Evolutionary conservation across 73 alveolate species (phyloP).

Genomic region (Paramecium caudatum): DNA sequence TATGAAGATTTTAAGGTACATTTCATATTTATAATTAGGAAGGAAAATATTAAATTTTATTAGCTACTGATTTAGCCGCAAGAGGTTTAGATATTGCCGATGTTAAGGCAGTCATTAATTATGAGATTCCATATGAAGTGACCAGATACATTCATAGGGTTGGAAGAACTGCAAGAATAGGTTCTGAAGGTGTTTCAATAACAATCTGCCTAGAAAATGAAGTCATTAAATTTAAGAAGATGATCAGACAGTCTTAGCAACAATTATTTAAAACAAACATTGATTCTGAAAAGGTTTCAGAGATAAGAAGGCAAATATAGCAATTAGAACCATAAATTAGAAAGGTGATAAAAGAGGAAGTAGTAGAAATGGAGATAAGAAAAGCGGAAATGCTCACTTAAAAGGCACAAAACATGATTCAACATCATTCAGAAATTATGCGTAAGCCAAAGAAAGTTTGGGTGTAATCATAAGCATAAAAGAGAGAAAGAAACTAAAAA

Average conservation of each 20-base stretch:
- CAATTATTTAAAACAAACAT: conserved; percentile 56
- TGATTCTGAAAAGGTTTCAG: conserved; percentile 57
- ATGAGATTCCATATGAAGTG: conserved; percentile 96
- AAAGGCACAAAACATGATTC: conserved; percentile 76
- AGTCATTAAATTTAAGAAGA: conserved; percentile 85
- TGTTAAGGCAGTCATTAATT: conserved; percentile 96
- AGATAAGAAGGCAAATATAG: conserved; percentile 57
- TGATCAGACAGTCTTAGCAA: conserved; percentile 69
- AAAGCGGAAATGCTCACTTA: conserved; percentile 90
- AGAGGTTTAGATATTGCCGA: conserved; percentile 98
- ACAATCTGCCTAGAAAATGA: conserved; percentile 97
- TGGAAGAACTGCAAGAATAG: conserved; percentile 99
- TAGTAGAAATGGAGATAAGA: conserved; percentile 89
- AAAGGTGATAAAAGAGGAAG: conserved; percentile 85
- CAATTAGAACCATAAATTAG: conserved; percentile 83
- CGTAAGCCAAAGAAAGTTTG: conserved; percentile 47
- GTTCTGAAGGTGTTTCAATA: conserved; percentile 93
- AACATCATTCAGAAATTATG: conserved; percentile 45
- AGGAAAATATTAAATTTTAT: conserved; percentile 91
- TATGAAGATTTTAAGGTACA: conserved; percentile 88
- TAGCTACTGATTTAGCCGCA: conserved; percentile 99
- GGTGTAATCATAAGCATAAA: conserved; percentile 18
- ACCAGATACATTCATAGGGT: conserved; percentile 98
- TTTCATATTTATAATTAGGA: background rate
- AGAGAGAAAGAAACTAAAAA: conserved; percentile 11